Conservation (phyloP, 306 rosid genomes). For the Quercus bicolor region DNA sequence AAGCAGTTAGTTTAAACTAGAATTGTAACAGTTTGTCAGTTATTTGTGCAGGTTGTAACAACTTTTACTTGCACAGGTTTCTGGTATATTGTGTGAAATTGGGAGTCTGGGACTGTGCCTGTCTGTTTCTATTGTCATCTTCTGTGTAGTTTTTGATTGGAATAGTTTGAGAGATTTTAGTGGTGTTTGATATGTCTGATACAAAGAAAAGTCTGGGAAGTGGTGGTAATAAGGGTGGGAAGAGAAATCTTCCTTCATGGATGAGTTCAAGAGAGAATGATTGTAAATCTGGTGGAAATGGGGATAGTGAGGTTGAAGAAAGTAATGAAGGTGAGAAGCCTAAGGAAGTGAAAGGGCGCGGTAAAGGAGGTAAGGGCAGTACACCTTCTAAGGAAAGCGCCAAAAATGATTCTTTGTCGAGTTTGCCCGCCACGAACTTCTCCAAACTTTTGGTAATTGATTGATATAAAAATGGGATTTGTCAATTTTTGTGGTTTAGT, state of each 20-base stretch:
- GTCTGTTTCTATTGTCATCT: conserved; percentile 7
- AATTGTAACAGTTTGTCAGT: background rate
- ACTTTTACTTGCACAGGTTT: background rate
- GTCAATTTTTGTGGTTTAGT: background rate
- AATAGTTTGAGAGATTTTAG: conserved; percentile 6
- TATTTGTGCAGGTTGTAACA: background rate
- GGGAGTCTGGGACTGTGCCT: conserved; percentile 13
- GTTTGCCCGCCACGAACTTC: conserved; percentile 37
- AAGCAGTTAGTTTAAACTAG: background rate
- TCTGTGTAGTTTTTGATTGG: background rate
- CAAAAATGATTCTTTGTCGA: conserved; percentile 29
- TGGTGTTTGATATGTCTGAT: conserved; percentile 45
- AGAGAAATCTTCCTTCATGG: conserved; percentile 75
- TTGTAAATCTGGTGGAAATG: conserved; percentile 28
- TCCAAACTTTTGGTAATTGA: conserved; percentile 62
- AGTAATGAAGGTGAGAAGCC: conserved; percentile 25
- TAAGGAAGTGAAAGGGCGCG: conserved; percentile 29
- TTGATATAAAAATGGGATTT: conserved; percentile 1
- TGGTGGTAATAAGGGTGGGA: conserved; percentile 30
- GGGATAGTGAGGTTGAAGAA: conserved; percentile 33
- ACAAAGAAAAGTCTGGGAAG: conserved; percentile 13
- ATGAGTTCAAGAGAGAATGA: conserved; percentile 42
- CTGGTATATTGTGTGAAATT: background rate
- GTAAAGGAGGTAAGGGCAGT: background rate
- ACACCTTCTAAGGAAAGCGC: conserved; percentile 14